Conservation (phyloP, 192 early-diverging fungal genomes). For the Allomyces macrogynus region DNA sequence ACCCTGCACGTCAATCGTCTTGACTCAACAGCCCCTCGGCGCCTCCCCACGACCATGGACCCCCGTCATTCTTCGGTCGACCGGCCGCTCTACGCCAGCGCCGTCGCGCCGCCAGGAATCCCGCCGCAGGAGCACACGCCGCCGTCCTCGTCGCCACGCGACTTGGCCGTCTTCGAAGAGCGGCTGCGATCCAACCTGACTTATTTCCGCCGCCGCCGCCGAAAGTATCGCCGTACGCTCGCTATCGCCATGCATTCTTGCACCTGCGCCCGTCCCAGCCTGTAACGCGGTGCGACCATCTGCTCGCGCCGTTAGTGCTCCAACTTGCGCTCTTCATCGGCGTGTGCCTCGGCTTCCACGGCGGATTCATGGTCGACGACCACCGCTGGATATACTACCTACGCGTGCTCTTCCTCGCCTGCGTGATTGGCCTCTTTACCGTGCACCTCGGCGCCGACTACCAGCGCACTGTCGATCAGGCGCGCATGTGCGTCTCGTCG, state of each 20-base stretch:
- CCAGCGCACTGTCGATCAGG: background rate
- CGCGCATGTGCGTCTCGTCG: background rate
- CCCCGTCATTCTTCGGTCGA: too few species aligned
- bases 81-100: too few species aligned
- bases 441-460: background rate
- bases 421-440: background rate
- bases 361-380: background rate
- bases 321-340: too few species aligned
- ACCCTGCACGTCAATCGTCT: too few species aligned
- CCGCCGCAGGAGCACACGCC: background rate
- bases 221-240: background rate
- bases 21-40: too few species aligned
- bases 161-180: background rate
- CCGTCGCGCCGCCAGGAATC: background rate
- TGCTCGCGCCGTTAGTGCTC: background rate
- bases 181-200: background rate
- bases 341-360: background rate
- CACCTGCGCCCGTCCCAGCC: too few species aligned
- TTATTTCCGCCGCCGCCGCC: background rate
- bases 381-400: background rate
- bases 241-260: too few species aligned
- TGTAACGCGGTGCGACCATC: background rate
- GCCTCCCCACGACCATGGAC: too few species aligned
- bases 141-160: background rate
- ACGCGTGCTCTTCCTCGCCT: background rate